These are phyloP conservation scores for Salvia miltiorrhiza DNA, from an alignment of 257 asterid species.

Conservation along the genomic window DNA sequence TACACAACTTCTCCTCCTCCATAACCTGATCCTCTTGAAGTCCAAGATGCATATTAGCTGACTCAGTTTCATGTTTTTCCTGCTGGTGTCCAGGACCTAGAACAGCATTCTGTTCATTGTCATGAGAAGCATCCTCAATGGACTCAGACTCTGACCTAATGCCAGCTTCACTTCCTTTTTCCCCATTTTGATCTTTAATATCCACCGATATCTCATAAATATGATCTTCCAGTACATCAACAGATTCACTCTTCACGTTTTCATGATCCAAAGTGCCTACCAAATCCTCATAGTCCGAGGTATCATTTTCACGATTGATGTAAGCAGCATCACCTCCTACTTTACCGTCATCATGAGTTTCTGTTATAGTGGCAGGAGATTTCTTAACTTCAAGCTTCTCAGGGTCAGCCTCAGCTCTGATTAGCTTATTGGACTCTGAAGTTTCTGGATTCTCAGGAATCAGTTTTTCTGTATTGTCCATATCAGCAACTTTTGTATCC, in stretches of 20 bases:
- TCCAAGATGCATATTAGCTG: conserved; percentile 12
- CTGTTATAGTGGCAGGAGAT: conserved; percentile 10
- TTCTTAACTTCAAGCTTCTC: conserved; percentile 26
- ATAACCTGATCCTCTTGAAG: conserved; percentile 21
- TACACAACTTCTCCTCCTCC: conserved; percentile 15
- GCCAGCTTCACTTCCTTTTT: conserved; percentile 24
- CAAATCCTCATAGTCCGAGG: conserved; percentile 18
- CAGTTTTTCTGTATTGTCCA: conserved; percentile 26
- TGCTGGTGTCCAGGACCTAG: conserved; percentile 25
- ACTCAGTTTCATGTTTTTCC: conserved; percentile 25
- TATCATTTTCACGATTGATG: conserved; percentile 40
- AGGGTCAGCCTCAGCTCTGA: conserved; percentile 27
- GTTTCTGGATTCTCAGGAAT: conserved; percentile 28
- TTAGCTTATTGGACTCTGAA: conserved; percentile 31
- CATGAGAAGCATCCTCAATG: conserved; percentile 22
- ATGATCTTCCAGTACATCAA: conserved; percentile 28
- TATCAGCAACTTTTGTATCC: conserved; percentile 22
- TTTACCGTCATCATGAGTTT: conserved; percentile 21
- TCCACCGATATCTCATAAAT: conserved; percentile 27
- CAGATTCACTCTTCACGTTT: conserved; percentile 16
- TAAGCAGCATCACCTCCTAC: conserved; percentile 25
- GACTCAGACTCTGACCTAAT: conserved; percentile 26
- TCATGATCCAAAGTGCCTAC: conserved; percentile 21
- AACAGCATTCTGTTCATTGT: conserved; percentile 19
- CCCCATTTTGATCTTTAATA: conserved; percentile 34